phyloP scores from a whole-genome alignment of 2,329 filamentous ascomycete genomes.

The Trichoderma sp. region DNA sequence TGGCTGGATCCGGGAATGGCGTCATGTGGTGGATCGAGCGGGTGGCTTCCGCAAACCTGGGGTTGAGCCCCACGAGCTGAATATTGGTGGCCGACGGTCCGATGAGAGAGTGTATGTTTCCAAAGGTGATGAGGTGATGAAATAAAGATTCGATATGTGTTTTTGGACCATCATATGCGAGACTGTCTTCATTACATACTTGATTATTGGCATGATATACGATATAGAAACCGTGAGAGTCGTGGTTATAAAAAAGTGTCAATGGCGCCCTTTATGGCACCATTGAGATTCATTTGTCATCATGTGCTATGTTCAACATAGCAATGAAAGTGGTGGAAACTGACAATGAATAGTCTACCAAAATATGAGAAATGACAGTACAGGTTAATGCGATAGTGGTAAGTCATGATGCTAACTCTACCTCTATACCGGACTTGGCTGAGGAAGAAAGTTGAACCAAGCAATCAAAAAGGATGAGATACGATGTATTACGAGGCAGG shows the following conservation, averaged over 20 bases:
- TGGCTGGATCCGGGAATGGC: slow-evolving; percentile 1
- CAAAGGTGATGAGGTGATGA: fast-evolving
- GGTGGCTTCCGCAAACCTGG: slow-evolving; percentile 8
- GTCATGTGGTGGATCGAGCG: not conserved
- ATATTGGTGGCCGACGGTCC: not conserved
- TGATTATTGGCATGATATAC: not conserved
- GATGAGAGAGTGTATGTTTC: not conserved
- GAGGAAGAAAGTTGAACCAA: not conserved
- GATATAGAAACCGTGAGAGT: not conserved
- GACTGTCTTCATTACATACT: not conserved
- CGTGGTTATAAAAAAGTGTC: not conserved
- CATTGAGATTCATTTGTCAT: not conserved
- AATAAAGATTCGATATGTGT: no score
- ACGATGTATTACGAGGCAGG: no score
- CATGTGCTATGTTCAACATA: not conserved
- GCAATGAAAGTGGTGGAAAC: not conserved
- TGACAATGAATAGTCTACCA: not conserved
- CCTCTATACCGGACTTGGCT: not conserved
- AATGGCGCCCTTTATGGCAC: not conserved
- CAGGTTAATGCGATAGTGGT: not conserved
- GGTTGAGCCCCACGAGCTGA: not conserved
- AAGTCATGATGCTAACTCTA: not conserved
- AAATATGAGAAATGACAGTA: not conserved
- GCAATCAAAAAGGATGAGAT: not conserved
- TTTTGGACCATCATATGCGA: not conserved